Base-by-base conservation (phyloP, 768 basidiomycete species). In the Boletus sp. region DNA sequence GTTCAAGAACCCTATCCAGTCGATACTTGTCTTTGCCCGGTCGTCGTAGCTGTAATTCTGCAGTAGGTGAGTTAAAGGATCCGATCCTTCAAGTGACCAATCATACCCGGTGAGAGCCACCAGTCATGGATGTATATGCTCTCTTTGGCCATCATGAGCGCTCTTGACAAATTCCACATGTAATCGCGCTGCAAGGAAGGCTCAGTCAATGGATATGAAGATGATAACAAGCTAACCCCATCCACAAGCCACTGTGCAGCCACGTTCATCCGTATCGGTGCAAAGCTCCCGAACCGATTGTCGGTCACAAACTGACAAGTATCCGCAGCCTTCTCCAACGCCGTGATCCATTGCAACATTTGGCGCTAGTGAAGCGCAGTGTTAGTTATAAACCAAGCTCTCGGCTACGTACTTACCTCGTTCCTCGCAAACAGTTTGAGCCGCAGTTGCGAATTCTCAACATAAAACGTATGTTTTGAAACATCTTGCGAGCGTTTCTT, bases 211-310 rank as follows among this genome's bases (percentile, higher is more conserved):
- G 4, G 9, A 56, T 40, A 60, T 28, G 5, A 17, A 6, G 10
- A 39, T n/a, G 11, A 37, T 24, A 18, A 42, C 4, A 57, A 9
- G 78, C 90, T 68, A 60, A 95, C 92, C 17, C 96, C 96, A 72
- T 99, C 96, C 17, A 98, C 94, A 3, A 99, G 84, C 96, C 96
- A 99, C 65, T 98, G 95, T 5, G 95, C 91, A 28, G 94, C 89
- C 5, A 95, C 95, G 65, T 98, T 95, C 64, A 90, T 73, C 33
- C 96, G 82, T 52, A 98, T 89, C 1, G 96, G 96, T 5, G 96
- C 88, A 73, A 96, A 99, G 57, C 92, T 94, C 57, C 86, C 90
- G 69, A 97, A 98, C n/a, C 95, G 78, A 70, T 98, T 94, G 36
- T 77, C 78, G 15, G 86, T 81, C 6, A 83, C 83, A 76, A 90